Conservation (phyloP, 2,329 filamentous ascomycete species). For the Ophiosphaerella herpotricha region DNA sequence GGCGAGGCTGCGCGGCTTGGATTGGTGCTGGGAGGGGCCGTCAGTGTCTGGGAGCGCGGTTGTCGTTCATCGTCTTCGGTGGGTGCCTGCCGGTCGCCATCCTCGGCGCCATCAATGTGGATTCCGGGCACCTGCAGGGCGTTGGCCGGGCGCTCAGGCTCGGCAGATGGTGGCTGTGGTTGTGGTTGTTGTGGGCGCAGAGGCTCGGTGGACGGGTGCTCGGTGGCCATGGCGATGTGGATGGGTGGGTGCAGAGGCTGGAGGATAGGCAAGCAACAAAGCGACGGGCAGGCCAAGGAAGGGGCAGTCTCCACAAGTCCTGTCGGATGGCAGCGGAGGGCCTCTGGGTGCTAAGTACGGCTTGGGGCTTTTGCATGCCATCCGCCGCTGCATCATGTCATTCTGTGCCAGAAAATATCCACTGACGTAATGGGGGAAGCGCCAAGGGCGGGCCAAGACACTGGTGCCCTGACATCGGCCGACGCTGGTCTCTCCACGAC, state of each 20-base stretch:
- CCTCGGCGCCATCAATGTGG: conserved; percentile 19
- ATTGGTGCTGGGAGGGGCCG: conserved; percentile 22
- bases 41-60: conserved; percentile 14
- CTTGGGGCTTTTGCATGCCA: neutral
- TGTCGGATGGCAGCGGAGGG: conserved; percentile 33
- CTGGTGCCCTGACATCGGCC: neutral
- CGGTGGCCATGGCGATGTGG: conserved; percentile 26
- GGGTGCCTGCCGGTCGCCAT: conserved; percentile 16
- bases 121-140: conserved; percentile 28
- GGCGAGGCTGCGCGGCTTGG: conserved; percentile 36
- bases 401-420: conserved; percentile 1
- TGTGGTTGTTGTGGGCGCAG: conserved; percentile 18
- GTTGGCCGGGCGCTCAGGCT: conserved; percentile 5
- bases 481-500: conserved; percentile 5
- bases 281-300: conserved; percentile 8
- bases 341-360: neutral
- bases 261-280: neutral
- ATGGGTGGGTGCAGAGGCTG: neutral
- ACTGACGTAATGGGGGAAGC: neutral
- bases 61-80: conserved; percentile 18
- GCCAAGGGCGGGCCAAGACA: neutral
- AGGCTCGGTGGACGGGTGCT: conserved; percentile 37
- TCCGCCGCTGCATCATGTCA: neutral
- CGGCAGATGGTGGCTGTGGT: conserved; percentile 10
- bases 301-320: conserved; percentile 13